Evolutionary conservation across 345 rosid species (phyloP).

Genomic region (Aethionema arabicum): DNA sequence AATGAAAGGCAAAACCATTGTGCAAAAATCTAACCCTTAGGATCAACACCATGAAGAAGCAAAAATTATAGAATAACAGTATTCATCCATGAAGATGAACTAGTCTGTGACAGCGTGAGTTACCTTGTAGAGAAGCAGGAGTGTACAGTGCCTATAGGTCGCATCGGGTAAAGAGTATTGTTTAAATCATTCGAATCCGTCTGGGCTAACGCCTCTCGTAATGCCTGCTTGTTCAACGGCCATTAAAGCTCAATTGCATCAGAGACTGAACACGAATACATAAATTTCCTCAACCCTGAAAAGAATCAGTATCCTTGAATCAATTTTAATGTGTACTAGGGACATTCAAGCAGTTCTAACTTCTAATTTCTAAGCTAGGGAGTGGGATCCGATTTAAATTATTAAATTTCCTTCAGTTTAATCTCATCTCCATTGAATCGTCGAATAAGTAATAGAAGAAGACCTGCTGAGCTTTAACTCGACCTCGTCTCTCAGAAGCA

Average conservation of each 20-base stretch:
- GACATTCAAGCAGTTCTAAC: neutral
- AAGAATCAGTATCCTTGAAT: neutral
- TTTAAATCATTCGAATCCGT: constrained; percentile 42
- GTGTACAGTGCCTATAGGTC: constrained; percentile 66
- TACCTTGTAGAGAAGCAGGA: constrained; percentile 82
- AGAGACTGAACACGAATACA: constrained; percentile 3
- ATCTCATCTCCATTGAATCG: neutral
- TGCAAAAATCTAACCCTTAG: neutral
- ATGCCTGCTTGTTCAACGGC: constrained; percentile 41
- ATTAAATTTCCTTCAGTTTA: neutral
- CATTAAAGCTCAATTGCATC: constrained; percentile 1
- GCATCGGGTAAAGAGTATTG: constrained; percentile 61
- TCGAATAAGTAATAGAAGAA: neutral
- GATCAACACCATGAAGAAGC: neutral
- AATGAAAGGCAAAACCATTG: neutral
- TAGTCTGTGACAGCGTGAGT: neutral
- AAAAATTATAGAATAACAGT: constrained; percentile 11
- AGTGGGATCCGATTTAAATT: neutral
- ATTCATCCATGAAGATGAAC: neutral
- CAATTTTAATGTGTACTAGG: neutral
- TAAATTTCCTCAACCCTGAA: neutral
- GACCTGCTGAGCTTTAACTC: constrained; percentile 88
- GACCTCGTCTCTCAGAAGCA: constrained; percentile 87
- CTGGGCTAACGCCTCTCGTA: constrained; percentile 64
- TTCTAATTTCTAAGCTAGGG: too few species aligned